These are phyloP conservation scores for Meyerozyma carpophila DNA, from an alignment of 1,139 yeast species.

Conservation along the genomic window DNA sequence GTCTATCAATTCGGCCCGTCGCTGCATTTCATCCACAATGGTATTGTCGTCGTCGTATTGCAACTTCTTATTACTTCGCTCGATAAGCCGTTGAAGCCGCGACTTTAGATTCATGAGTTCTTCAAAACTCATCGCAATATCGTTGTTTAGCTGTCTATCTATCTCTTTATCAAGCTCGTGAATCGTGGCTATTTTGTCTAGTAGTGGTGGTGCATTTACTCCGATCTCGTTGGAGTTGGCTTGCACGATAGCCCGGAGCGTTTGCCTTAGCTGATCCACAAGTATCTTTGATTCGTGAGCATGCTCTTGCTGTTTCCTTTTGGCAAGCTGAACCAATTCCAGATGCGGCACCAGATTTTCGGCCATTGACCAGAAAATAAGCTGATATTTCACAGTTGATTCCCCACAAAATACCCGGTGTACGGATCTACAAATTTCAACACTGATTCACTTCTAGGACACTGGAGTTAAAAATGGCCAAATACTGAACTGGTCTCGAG, in stretches of 20 bases:
- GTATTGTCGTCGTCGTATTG: slow-evolving; percentile 5
- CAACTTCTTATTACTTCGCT: slow-evolving; percentile 13
- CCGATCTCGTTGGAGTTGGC: slow-evolving; percentile 20
- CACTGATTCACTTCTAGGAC: no score
- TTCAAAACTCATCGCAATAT: slow-evolving; percentile 21
- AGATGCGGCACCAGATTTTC: slow-evolving; percentile 15
- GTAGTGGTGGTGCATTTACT: slow-evolving; percentile 18
- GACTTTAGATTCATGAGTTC: slow-evolving; percentile 18
- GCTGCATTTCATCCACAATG: slow-evolving; percentile 15
- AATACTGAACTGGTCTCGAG: no score
- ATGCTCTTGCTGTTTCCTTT: slow-evolving; percentile 25
- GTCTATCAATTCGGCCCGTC: slow-evolving; percentile 17
- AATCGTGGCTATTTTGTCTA: slow-evolving; percentile 42
- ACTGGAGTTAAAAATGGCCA: no score
- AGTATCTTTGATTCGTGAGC: slow-evolving; percentile 23
- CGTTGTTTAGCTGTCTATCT: slow-evolving; percentile 28
- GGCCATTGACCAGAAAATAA: neutral
- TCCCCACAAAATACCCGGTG: neutral
- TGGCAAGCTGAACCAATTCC: slow-evolving; percentile 31
- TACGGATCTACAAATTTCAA: neutral
- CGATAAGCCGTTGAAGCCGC: slow-evolving; percentile 15
- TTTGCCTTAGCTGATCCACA: slow-evolving; percentile 23
- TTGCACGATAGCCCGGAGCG: slow-evolving; percentile 20
- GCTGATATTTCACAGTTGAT: neutral
- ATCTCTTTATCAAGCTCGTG: slow-evolving; percentile 37